Percentiles rank a stretch among this genome's conserved stretches.
These are phyloP conservation scores for Loxodes magnus DNA, from an alignment of 73 alveolate species.

Conservation along the genomic window DNA sequence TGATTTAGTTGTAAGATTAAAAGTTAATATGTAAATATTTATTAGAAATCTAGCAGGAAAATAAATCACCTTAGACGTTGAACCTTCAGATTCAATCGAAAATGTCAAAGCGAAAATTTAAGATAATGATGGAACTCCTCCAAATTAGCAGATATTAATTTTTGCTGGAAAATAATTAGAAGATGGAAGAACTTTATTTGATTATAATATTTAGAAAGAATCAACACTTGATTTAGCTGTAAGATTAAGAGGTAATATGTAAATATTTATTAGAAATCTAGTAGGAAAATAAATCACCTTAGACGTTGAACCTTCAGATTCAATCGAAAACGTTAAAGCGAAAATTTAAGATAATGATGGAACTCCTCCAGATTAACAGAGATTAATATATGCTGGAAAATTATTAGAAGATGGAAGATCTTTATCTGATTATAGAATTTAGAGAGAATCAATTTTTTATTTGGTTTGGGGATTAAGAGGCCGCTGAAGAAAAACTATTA, in stretches of 20 bases:
- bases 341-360: constrained; percentile 18
- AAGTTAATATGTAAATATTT: not conserved
- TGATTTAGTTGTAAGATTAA: not conserved
- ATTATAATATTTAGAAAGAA: too few species aligned
- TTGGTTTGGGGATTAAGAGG: constrained; percentile 6
- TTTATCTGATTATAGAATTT: constrained; percentile 8
- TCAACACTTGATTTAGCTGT: too few species aligned
- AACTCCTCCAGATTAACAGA: constrained; percentile 17
- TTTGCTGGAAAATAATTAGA: not conserved
- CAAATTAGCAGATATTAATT: not conserved
- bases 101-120: not conserved
- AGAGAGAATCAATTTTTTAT: constrained; percentile 5
- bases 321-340: not conserved
- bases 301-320: constrained; percentile 15
- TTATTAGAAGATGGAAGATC: constrained; percentile 11
- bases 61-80: not conserved
- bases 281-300: not conserved
- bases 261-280: not conserved
- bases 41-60: not conserved
- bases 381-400: constrained; percentile 26
- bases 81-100: not conserved
- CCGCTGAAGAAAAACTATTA: too few species aligned
- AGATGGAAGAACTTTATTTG: too few species aligned
- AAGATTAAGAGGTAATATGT: too few species aligned
- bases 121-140: not conserved